Evolutionary conservation across 768 basidiomycete genomes (phyloP), one percentile per base, ranked within the genome.

Genomic region (Rhizopogon salebrosus): DNA sequence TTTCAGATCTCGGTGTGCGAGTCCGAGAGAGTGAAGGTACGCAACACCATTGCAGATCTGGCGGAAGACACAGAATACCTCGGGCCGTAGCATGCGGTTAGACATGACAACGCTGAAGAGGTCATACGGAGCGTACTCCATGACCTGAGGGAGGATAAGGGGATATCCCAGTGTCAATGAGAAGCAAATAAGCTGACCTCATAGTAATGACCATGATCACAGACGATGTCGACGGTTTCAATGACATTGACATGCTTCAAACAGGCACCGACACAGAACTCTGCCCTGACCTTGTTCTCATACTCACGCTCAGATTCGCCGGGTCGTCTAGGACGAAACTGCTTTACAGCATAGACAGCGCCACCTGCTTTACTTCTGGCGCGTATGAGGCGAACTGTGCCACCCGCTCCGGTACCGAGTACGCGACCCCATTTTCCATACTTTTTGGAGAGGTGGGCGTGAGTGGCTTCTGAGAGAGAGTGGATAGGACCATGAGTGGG

Each of bases 51-150:
- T 89, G 70, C 95, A 92, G 60, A 99, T 98, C 72, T 99, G 97
- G 55, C 94, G 90, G 73, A 98, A 98, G 58, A 98, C 93, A 68
- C 97, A 99, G 75, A 97, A 98, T 51, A 98, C 94, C 71, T 99
- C 95, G 48, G 95, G 94, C 22, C 97, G 88, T 55, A 86, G 83
- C 97, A 99, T 99, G 74, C 93, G 97, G 58, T 92, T 91, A 14
- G 95, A 94, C 97, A 99, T 99, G 78, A 99, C 97, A 64, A 98
- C 95, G 54, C 89, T 92, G 75, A 99, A 99, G 52, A 99, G 85
- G 72, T 99, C 97, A 65, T 85, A 97, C 16, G 97, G 97, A 3
- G 97, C 97, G 63, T 97, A 98, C 71, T 98, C 95, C 97, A 99
- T 99, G 74, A 98, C 89, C 95, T 98, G n/a, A 66, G 3, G 39